These are phyloP conservation scores for Daldinia sp. DNA, from an alignment of 2,329 filamentous ascomycete genomes.

Conservation along the genomic window DNA sequence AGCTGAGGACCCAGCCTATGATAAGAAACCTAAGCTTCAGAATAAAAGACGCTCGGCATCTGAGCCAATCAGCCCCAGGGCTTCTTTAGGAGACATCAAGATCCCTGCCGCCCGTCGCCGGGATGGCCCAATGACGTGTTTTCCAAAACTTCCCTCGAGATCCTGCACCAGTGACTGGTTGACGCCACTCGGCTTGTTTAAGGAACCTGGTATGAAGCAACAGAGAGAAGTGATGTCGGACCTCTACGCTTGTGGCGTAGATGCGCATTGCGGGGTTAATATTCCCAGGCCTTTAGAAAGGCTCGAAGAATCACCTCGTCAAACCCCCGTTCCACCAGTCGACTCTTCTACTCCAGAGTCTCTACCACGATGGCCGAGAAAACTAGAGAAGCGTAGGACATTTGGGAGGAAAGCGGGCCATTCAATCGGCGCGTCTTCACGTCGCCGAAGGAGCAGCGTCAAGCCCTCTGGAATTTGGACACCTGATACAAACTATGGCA, in stretches of 20 bases:
- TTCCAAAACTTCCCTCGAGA: constrained; percentile 46
- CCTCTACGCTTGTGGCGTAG: constrained; percentile 46
- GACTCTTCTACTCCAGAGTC: background rate
- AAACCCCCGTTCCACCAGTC: constrained; percentile 18
- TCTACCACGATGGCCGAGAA: constrained; percentile 11
- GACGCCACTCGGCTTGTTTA: constrained; percentile 42
- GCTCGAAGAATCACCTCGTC: constrained; percentile 39
- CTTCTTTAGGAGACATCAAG: constrained; percentile 17
- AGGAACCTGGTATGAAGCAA: constrained; percentile 23
- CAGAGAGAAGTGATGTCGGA: constrained; percentile 26
- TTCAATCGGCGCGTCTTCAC: constrained; percentile 39
- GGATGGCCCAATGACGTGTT: constrained; percentile 43
- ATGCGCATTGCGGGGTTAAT: constrained; percentile 46
- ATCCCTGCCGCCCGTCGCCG: background rate
- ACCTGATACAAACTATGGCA: constrained; percentile 16
- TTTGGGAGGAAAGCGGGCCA: constrained; percentile 28
- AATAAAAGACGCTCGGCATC: constrained; percentile 40
- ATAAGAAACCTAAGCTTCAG: background rate
- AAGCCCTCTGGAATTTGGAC: constrained; percentile 11
- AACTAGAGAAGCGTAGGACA: background rate
- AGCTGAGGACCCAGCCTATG: constrained; percentile 17
- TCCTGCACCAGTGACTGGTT: constrained; percentile 49
- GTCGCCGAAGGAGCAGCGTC: constrained; percentile 39
- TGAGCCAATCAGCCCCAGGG: constrained; percentile 37
- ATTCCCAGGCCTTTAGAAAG: constrained; percentile 27